phyloP scores from a whole-genome alignment of 1,284 basidiomycete genomes.

The Agaricales sp. region DNA sequence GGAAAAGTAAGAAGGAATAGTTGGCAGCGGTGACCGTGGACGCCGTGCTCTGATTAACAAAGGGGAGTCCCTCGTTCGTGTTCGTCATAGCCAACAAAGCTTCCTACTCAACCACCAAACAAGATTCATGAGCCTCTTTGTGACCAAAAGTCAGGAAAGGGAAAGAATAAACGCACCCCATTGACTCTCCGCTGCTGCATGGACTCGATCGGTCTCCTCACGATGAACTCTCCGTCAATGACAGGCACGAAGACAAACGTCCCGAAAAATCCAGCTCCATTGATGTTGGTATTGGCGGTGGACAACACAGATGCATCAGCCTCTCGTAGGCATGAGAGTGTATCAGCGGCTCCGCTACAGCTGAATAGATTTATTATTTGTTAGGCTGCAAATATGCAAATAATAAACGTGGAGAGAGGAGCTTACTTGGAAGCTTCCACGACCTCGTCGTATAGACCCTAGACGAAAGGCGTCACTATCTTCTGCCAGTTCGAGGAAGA shows the following conservation, averaged over 20 bases:
- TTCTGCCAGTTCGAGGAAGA: background rate
- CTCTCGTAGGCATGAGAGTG: constrained; percentile 17
- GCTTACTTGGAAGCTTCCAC: background rate
- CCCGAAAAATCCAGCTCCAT: constrained; percentile 15
- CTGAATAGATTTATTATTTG: too few relatives aligned
- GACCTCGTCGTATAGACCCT: background rate
- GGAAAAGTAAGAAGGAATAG: background rate
- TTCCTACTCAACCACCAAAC: too few relatives aligned
- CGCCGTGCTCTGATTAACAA: background rate
- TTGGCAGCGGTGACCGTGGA: background rate
- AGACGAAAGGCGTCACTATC: background rate
- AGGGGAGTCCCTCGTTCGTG: background rate
- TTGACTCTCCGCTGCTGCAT: constrained; percentile 13
- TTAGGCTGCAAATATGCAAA: too few relatives aligned
- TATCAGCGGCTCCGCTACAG: constrained; percentile 14
- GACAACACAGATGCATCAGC: constrained; percentile 13
- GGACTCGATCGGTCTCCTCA: constrained; percentile 19
- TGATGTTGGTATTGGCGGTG: constrained; percentile 14
- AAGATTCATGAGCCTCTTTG: too few relatives aligned
- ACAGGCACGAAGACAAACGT: constrained; percentile 20
- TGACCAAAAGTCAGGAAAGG: too few relatives aligned
- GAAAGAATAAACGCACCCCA: constrained; percentile 14
- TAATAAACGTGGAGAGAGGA: too few relatives aligned
- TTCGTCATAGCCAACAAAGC: background rate
- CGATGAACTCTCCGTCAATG: constrained; percentile 22